phyloP scores from a whole-genome alignment of 108 stramenopile species.

The Skeletonema potamos region DNA sequence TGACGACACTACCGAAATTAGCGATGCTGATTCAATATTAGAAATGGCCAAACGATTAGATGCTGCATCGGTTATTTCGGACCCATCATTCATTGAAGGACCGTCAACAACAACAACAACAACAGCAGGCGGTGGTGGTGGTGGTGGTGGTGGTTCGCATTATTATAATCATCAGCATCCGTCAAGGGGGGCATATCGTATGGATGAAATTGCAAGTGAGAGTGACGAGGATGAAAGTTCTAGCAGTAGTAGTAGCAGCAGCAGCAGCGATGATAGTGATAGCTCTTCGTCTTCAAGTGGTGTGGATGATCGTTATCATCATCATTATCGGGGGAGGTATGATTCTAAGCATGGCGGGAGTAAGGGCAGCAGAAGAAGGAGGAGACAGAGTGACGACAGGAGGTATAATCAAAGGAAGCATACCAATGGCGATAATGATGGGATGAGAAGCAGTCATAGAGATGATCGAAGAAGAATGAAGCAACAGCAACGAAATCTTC shows the following conservation, averaged over 20 bases:
- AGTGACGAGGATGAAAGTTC: background rate
- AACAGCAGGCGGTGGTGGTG: background rate
- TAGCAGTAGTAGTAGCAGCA: background rate
- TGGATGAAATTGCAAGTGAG: constrained; percentile 4
- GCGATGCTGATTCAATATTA: constrained; percentile 37
- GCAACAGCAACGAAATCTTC: background rate
- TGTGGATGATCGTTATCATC: background rate
- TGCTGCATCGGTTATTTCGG: constrained; percentile 30
- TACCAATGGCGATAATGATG: background rate
- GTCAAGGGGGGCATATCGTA: background rate
- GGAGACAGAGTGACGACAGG: background rate
- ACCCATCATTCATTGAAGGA: constrained; percentile 44
- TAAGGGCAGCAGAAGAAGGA: background rate
- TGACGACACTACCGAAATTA: constrained; percentile 17
- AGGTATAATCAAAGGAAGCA: background rate
- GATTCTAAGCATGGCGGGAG: background rate
- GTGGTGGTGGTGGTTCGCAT: background rate
- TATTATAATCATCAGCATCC: background rate
- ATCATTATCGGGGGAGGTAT: constrained; percentile 1
- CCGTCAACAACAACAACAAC: background rate
- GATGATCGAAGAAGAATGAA: background rate
- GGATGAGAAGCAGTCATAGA: background rate
- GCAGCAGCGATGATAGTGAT: background rate
- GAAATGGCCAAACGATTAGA: constrained; percentile 49
- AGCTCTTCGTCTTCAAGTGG: background rate